These are phyloP conservation scores for Castanospermum australe DNA, from an alignment of 306 rosid species.

Conservation along the genomic window DNA sequence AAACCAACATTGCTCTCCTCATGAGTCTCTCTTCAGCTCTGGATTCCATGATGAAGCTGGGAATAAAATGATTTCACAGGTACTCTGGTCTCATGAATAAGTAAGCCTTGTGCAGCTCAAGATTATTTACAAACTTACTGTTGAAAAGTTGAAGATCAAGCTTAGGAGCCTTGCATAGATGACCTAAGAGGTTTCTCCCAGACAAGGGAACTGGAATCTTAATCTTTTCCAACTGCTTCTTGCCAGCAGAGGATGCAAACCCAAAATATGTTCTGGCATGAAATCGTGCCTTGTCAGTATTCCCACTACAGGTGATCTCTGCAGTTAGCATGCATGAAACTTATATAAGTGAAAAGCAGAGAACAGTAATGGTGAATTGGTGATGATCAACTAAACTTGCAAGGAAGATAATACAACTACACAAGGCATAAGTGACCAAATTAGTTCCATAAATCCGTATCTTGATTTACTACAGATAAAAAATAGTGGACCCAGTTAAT, in stretches of 20 bases:
- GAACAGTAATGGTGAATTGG: background rate
- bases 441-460: background rate
- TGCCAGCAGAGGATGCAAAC: constrained; percentile 68
- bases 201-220: constrained; percentile 45
- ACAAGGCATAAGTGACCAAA: background rate
- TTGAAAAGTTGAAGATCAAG: background rate
- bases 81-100: background rate
- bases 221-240: constrained; percentile 73
- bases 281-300: constrained; percentile 90
- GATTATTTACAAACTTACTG: constrained; percentile 17
- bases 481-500: background rate
- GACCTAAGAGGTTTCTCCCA: constrained; percentile 21
- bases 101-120: constrained; percentile 7
- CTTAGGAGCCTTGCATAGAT: constrained; percentile 15
- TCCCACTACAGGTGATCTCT: constrained; percentile 83
- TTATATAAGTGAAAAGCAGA: background rate
- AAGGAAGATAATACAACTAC: background rate
- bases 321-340: constrained; percentile 41
- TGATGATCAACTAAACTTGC: background rate
- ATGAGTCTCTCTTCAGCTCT: background rate
- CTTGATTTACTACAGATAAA: background rate
- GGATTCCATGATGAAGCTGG: background rate
- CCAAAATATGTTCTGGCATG: constrained; percentile 79
- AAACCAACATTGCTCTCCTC: background rate
- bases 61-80: background rate